These are phyloP conservation scores for Mrakia blollopis DNA, from an alignment of 768 basidiomycete species.

Conservation along the genomic window DNA sequence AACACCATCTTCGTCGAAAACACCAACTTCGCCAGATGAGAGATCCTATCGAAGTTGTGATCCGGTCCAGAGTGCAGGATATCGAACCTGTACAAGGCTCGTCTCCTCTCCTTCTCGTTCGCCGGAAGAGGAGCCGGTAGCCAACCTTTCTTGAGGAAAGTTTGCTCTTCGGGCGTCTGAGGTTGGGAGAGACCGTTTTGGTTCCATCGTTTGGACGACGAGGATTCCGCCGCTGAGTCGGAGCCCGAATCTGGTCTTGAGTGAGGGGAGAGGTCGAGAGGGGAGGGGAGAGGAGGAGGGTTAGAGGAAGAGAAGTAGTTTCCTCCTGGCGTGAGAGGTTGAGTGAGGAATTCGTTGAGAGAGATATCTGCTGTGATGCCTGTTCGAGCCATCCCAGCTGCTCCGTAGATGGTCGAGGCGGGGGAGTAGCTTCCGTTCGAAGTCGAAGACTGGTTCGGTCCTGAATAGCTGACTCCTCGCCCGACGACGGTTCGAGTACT, in stretches of 20 bases:
- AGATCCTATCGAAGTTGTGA: constrained; percentile 87
- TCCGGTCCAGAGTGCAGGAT: constrained; percentile 58
- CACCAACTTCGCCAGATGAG: constrained; percentile 84
- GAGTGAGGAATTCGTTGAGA: neutral
- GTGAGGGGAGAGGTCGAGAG: neutral
- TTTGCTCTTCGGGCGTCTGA: neutral
- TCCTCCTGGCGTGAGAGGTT: neutral
- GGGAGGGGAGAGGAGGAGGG: neutral
- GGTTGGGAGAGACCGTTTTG: neutral
- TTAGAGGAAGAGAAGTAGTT: neutral
- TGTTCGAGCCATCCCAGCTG: neutral
- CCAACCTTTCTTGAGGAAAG: constrained; percentile 43
- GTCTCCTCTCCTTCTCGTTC: constrained; percentile 72
- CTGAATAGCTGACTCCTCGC: neutral
- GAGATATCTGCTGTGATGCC: neutral
- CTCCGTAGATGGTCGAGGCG: neutral
- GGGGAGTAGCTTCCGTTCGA: neutral
- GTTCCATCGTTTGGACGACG: constrained; percentile 5
- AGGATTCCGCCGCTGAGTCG: neutral
- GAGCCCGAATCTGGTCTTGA: neutral
- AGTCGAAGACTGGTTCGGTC: neutral
- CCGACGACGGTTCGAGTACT: constrained; percentile 25
- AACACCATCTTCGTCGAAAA: constrained; percentile 82
- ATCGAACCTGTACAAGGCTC: constrained; percentile 86
- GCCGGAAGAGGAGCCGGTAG: constrained; percentile 76